Evolutionary conservation across 805 yeast species (phyloP), one percentile per base, ranked within the genome.

Genomic region (Candida succiphila): DNA sequence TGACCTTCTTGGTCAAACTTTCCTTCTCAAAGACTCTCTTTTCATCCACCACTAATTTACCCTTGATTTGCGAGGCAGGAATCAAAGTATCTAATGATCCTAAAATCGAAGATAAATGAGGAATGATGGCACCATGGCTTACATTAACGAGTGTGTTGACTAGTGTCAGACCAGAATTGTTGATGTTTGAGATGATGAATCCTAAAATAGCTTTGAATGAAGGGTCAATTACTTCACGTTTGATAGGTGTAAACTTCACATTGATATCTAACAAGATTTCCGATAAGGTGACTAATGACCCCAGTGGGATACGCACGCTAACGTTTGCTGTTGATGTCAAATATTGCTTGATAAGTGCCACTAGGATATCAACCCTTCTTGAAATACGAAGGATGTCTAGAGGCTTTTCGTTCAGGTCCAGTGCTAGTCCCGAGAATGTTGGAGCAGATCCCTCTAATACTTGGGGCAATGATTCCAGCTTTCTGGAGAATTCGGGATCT

Each of bases 211-310:
- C 51, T 36, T 65, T 70, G 28, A 76, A 54, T 8, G 61, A 56
- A 7, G 57, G 60, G 45, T 78, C 80, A 39, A 79, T 63, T 37
- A 80, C 66, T 39, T 78, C 85, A 31, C 68, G 63, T 42, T 69
- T 72, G 47, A 78, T 63, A 2, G 75, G 64, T 25, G 76, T 54
- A 39, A 72, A 74, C 34, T 65, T 70, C 12, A 68, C 54, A 41
- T 77, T 74, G 37, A 84, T 53, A 14, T 77, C 64, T 37, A 72
- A 54, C 13, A 78, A 46, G 10, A 76, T 56, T 44, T 80, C 86
- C 17, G 65, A 59, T 31, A 78, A 38, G 7, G 61, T 49, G 5
- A 79, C 48, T 3, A 80, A 48, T 29, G 58, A 45, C 1, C 89
- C 88, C 12, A 84, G 41, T 3, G 94, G 92, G 7, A 82, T 34